phyloP scores from a whole-genome alignment of 108 stramenopile species.

The Schizochytrium sp. region DNA sequence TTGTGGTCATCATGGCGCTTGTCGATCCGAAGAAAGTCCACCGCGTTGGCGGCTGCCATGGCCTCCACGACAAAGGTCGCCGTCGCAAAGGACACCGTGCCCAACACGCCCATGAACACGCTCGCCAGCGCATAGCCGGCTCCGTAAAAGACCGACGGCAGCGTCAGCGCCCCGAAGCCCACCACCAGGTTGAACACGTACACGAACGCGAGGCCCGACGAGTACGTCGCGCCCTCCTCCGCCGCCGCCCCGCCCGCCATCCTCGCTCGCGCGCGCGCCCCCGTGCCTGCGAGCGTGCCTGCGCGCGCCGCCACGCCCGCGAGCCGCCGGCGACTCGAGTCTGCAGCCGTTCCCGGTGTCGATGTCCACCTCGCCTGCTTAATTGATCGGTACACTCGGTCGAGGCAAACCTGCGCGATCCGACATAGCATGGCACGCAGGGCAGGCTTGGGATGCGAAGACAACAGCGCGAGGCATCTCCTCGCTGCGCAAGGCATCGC shows the following conservation, averaged over 20 bases:
- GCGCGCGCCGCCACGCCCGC: no score
- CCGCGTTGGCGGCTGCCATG: not conserved
- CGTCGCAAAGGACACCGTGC: not conserved
- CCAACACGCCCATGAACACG: not conserved
- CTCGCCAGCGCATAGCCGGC: not conserved
- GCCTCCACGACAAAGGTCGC: not conserved
- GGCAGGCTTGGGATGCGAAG: no score
- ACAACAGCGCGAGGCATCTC: no score
- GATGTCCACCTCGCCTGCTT: no score
- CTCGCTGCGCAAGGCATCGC: no score
- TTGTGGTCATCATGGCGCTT: not conserved
- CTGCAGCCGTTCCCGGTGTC: no score
- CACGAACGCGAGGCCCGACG: not conserved
- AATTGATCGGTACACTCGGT: no score
- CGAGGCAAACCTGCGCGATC: no score
- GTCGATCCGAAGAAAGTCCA: not conserved
- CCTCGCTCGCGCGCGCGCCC: no score
- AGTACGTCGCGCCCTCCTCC: not conserved
- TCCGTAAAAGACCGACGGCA: not conserved
- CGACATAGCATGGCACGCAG: no score
- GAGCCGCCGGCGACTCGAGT: no score
- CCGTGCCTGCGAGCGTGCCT: no score
- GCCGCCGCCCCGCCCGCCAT: not conserved
- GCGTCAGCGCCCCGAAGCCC: conserved; percentile 6
- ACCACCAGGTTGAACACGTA: conserved; percentile 16